Conservation (phyloP, 345 rosid genomes). For the Boechera stricta region DNA sequence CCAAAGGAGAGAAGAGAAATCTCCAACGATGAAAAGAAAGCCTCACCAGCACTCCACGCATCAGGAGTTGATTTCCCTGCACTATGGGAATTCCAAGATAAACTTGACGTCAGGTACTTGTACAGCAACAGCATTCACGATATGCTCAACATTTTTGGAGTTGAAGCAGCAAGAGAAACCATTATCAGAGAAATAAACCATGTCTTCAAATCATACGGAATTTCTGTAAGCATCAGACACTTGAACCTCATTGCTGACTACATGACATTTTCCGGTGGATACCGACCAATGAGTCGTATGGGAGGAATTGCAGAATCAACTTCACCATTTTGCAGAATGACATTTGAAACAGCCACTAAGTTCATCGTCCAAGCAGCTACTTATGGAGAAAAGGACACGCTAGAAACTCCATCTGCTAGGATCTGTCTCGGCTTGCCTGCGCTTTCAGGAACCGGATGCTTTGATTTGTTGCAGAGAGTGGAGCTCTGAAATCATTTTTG, state of each 20-base stretch:
- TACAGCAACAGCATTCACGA: conserved; percentile 83
- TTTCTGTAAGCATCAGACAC: conserved; percentile 80
- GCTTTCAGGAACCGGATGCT: conserved; percentile 90
- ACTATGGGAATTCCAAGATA: conserved; percentile 72
- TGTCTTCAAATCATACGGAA: conserved; percentile 79
- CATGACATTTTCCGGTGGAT: conserved; percentile 86
- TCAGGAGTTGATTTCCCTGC: conserved; percentile 76
- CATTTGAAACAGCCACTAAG: conserved; percentile 90
- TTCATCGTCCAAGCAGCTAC: conserved; percentile 92
- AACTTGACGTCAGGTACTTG: conserved; percentile 74
- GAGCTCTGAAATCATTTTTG: conserved; percentile 24
- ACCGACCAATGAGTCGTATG: conserved; percentile 89
- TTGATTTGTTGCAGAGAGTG: conserved; percentile 75
- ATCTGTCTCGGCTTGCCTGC: conserved; percentile 92
- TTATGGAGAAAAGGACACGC: conserved; percentile 66
- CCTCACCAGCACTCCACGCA: conserved; percentile 70
- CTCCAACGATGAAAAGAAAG: conserved; percentile 56
- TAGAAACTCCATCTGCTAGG: conserved; percentile 89
- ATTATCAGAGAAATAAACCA: conserved; percentile 83
- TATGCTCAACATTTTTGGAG: conserved; percentile 80
- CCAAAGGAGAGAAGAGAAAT: conserved; percentile 69
- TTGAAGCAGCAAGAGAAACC: conserved; percentile 94
- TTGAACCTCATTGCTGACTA: conserved; percentile 84
- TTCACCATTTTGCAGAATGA: conserved; percentile 86
- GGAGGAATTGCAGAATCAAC: conserved; percentile 86